Percentiles rank a stretch among this genome's conserved stretches.
These are phyloP conservation scores for Tirmania nivea DNA, from an alignment of 495 filamentous ascomycete species.

Conservation along the genomic window DNA sequence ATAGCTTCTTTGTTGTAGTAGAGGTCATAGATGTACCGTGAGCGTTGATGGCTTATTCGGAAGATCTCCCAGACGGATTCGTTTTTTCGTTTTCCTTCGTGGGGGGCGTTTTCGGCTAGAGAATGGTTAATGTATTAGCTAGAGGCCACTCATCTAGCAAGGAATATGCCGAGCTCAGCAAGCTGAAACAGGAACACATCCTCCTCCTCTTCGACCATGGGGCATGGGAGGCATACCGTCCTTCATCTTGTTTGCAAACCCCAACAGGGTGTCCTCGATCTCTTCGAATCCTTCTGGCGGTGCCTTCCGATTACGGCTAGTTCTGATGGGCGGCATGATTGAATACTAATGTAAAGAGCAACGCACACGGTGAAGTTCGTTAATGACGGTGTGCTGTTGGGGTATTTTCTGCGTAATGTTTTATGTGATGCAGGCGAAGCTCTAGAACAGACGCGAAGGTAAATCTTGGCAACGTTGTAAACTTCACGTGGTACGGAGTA, in stretches of 20 bases:
- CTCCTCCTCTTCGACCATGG: too few species aligned
- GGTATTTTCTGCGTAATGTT: too few species aligned
- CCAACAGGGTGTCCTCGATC: constrained; percentile 85
- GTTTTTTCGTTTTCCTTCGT: constrained; percentile 51
- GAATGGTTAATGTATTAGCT: neutral
- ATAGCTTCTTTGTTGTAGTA: constrained; percentile 98
- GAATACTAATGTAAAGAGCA: neutral
- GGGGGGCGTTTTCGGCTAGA: constrained; percentile 27
- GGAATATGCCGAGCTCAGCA: too few species aligned
- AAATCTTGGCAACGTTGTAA: too few species aligned
- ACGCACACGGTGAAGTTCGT: too few species aligned
- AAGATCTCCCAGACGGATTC: constrained; percentile 94
- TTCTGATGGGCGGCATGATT: constrained; percentile 70
- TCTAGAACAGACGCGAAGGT: too few species aligned
- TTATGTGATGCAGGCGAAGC: too few species aligned
- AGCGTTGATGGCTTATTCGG: constrained; percentile 87
- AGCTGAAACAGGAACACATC: too few species aligned
- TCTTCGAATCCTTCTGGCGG: constrained; percentile 91
- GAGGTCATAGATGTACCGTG: constrained; percentile 85
- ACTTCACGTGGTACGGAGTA: too few species aligned
- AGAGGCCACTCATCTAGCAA: too few species aligned
- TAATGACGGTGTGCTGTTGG: too few species aligned
- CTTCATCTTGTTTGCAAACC: constrained; percentile 97
- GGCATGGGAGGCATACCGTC: constrained; percentile 49
- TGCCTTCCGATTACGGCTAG: constrained; percentile 57